Evolutionary conservation across 768 basidiomycete genomes (phyloP).

Genomic region (Lentinula aciculospora): DNA sequence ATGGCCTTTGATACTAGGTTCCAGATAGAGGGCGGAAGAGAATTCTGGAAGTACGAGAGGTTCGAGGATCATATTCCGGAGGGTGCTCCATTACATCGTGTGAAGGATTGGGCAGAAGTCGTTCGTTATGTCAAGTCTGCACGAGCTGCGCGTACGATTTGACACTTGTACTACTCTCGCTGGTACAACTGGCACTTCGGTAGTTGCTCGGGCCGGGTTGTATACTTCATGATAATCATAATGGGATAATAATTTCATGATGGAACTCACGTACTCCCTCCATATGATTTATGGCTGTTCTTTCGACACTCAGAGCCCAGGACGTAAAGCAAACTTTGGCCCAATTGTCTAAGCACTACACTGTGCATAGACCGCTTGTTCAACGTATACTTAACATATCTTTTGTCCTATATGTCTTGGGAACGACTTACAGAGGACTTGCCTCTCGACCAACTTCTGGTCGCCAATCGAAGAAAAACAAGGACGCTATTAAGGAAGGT

Average conservation of each 20-base stretch:
- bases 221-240: too few relatives aligned
- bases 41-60: conserved; percentile 51
- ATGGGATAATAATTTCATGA: background rate
- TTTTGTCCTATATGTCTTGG: conserved; percentile 69
- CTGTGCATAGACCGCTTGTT: conserved; percentile 59
- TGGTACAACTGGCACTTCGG: background rate
- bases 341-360: conserved; percentile 47
- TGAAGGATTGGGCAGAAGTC: conserved; percentile 60
- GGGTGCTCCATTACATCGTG: conserved; percentile 43
- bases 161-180: background rate
- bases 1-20: conserved; percentile 49
- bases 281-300: conserved; percentile 21
- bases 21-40: conserved; percentile 37
- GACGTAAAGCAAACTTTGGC: conserved; percentile 27
- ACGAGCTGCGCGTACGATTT: conserved; percentile 18
- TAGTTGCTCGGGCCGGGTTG: too few relatives aligned
- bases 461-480: conserved; percentile 23
- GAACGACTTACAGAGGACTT: conserved; percentile 55
- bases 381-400: conserved; percentile 65
- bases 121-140: conserved; percentile 38
- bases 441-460: conserved; percentile 33
- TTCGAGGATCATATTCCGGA: conserved; percentile 37
- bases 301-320: conserved; percentile 27
- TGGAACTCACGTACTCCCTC: background rate
- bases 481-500: conserved; percentile 20